Evolutionary conservation across 2,329 filamentous ascomycete species (phyloP), one percentile per base, ranked within the genome.

Genomic region (Pseudocercospora macadamiae): DNA sequence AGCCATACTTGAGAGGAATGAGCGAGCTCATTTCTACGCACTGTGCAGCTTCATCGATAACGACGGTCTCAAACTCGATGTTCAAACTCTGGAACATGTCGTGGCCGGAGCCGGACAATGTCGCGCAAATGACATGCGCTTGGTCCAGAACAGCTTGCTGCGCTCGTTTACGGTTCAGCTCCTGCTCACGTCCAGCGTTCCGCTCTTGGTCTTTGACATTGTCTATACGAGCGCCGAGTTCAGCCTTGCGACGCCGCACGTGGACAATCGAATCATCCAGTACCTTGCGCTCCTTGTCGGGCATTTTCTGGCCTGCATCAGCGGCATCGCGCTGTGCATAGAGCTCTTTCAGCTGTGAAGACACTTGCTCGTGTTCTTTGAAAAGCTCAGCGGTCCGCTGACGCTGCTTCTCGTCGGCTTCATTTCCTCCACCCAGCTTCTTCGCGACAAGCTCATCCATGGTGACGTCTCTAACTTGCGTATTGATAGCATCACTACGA

Each of bases 21-120:
- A 99, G 82, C 10, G 95, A 95, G 71, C 92, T 96, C 71, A 99
- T 83, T 77, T 99, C 95, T 61, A 99, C 96, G 74, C 93, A 99
- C 81, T 99, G 95, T 14, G 95, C 95, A 3, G 95, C 95, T 77
- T 99, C 95, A 69, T 99, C 95, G 64, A 99, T 97, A 67, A 99
- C 90, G 65, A 99, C 95, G 0, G 95, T 97, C 76, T 99, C 95
- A 66, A 99, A 99, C 74, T 99, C 95, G 52, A 99, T 91, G 68
- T 90, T 93, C 56, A 99, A 78, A 67, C 89, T 89, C 75, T 93
- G 91, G 78, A 99, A 96, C 87, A 97, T 96, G 66, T 99, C 95
- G 70, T 99, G 96, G 3, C 95, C 95, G 74, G 89, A 93, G 69
- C 93, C 95, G 74, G 93, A 97, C 51, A 99, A 86, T 0, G 95